Evolutionary conservation across 768 basidiomycete genomes (phyloP), one percentile per base, ranked within the genome.

Genomic region (Rhizopogon vinicolor): DNA sequence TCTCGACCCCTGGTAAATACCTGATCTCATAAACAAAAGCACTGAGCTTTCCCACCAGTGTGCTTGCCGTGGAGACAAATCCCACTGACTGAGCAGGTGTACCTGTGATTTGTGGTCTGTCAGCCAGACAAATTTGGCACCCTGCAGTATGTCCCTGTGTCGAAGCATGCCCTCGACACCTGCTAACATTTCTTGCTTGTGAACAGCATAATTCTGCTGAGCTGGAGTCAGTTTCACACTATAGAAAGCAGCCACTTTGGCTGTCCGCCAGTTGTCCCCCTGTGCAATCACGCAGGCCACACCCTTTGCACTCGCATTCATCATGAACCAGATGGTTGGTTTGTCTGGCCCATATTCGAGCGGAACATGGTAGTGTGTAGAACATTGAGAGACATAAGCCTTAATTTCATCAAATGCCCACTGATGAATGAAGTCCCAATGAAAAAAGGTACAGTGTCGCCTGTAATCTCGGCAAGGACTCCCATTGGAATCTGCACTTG

Each of bases 131-230:
- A 76, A 75, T 0, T 49, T 53, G 0, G 52, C 58, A 0, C 74
- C 76, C 41, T 66, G 68, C 5, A 76, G 44, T 2, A 73, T 60
- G 41, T 71, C 66, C 0, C 59, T 42, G 33, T 69, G 65, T 0
- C 65, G 40, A 9, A 70, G 57, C 68, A 75, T 68, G 0, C 71
- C 67, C 44, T 75, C 72, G 0, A 76, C 59, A 1, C 70, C 70
- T 0, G 70, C 72, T 0, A 76, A 53, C 60, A 76, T 61, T 39
- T 77, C 73, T 7, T 71, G 69, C 51, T 76, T 71, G 33, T 75
- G 75, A 0, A 72, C 70, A 2, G 72, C 64, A 42, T 76, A 76
- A 41, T 75, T 75, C 31, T 72, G 72, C 51, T 76, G 73, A 0
- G 75, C 68, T 0, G 67, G 35, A 22, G 65, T 72, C 9, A 76